Conservation (phyloP, 495 filamentous ascomycete genomes). For the Neurospora sp. region DNA sequence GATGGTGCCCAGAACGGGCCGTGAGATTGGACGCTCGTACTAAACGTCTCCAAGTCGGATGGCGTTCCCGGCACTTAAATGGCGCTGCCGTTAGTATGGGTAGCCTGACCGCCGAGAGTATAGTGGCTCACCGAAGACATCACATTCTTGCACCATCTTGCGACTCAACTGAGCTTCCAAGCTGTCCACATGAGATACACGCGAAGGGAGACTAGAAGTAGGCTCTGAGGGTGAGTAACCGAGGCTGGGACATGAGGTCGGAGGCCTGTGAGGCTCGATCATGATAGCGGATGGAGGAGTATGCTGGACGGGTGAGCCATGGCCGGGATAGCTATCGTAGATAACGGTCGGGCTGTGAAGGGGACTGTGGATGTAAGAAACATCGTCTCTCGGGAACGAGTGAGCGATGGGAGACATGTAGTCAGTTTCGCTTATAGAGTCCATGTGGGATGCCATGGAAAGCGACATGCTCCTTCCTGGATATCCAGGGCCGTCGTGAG, state of each 20-base stretch:
- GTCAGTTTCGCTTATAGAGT: slow-evolving; percentile 45
- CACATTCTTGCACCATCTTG: slow-evolving; percentile 36
- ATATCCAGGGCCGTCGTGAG: slow-evolving; percentile 16
- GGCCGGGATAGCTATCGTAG: slow-evolving; percentile 39
- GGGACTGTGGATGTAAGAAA: slow-evolving; percentile 26
- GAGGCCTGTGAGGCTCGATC: slow-evolving; percentile 38
- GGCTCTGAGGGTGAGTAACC: slow-evolving; percentile 39
- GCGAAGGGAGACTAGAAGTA: slow-evolving; percentile 36
- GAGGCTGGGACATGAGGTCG: slow-evolving; percentile 42
- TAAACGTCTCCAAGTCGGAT: slow-evolving; percentile 33
- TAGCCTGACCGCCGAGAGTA: background rate
- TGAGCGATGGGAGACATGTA: slow-evolving; percentile 44
- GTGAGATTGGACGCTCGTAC: slow-evolving; percentile 34
- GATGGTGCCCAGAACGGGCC: slow-evolving; percentile 33
- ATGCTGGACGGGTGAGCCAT: slow-evolving; percentile 37
- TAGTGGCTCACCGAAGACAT: slow-evolving; percentile 32
- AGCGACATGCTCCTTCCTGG: slow-evolving; percentile 14
- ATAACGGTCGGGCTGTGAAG: slow-evolving; percentile 42
- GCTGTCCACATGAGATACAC: slow-evolving; percentile 28
- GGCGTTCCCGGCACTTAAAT: slow-evolving; percentile 27
- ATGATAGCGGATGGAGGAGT: slow-evolving; percentile 43
- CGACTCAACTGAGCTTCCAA: slow-evolving; percentile 35
- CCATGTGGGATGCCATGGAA: slow-evolving; percentile 32
- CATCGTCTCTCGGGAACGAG: slow-evolving; percentile 40
- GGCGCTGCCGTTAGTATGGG: slow-evolving; percentile 1